Conservation (phyloP, 768 basidiomycete genomes). For the Suillus hirtellus region DNA sequence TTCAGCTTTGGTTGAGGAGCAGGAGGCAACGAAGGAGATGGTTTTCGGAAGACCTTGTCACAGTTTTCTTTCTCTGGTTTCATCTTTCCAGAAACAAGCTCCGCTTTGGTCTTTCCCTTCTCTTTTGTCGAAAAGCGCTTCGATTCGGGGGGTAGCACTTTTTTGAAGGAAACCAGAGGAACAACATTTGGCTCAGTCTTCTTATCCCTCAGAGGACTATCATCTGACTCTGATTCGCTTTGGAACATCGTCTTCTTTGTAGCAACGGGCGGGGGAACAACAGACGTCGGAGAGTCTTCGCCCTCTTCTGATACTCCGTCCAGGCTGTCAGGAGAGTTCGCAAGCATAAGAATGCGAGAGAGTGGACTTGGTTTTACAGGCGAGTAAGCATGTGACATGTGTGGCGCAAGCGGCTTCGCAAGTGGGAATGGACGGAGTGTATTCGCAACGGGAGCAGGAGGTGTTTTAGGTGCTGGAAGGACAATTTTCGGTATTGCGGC, state of each 20-base stretch:
- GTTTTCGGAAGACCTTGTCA: constrained; percentile 34
- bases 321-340: constrained; percentile 54
- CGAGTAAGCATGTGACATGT: constrained; percentile 81
- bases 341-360: constrained; percentile 75
- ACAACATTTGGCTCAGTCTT: constrained; percentile 38
- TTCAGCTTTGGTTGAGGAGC: constrained; percentile 19
- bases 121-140: constrained; percentile 38
- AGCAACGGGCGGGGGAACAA: constrained; percentile 21
- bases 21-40: constrained; percentile 24
- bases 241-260: constrained; percentile 26
- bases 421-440: constrained; percentile 59
- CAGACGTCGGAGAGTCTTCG: constrained; percentile 29
- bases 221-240: constrained; percentile 47
- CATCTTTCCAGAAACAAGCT: constrained; percentile 26
- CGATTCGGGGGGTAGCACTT: constrained; percentile 8
- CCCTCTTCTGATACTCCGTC: constrained; percentile 14
- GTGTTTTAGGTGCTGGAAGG: constrained; percentile 21
- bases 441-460: constrained; percentile 19
- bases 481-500: constrained; percentile 12
- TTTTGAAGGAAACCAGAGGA: constrained; percentile 28
- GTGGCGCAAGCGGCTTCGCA: constrained; percentile 67
- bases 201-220: constrained; percentile 57
- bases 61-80: constrained; percentile 39
- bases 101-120: constrained; percentile 41
- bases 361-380: constrained; percentile 80